Base-by-base conservation (phyloP, 371 early-diverging fungal species). In the Mortierella sp. region DNA sequence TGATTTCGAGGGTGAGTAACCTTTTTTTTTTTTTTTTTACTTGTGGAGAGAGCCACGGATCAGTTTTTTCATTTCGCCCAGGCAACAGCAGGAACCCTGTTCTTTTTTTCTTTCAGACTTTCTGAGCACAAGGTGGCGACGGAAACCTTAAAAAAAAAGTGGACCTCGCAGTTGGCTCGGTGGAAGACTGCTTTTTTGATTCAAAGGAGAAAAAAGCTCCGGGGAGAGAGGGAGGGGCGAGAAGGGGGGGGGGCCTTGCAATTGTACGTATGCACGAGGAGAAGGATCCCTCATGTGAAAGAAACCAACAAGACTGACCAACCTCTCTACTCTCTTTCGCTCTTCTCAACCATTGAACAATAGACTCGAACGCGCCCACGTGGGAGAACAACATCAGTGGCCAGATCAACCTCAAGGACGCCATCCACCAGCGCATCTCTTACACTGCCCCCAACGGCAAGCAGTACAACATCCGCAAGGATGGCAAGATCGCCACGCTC, bases 361-460 rank as follows among this genome's bases (percentile, higher is more conserved):
- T 74, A 90, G 96, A 96, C 83, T 97, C 97, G 50, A 95, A 89
- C 76, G 87, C 95, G 5, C 97, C 97, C n/a, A 96, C 97, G 23
- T 96, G 96, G 95, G 88, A 89, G 62, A 95, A 94, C 85, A 72
- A 87, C 70, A 62, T 96, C 52, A 86, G 86, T 63, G 98, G 98
- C 23, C 97, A 96, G 85, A 84, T 92, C 81, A 97, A 97, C 83
- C 70, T 97, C 84, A 90, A 94, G 61, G 97, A 97, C 81, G 98
- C 98, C 60, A 85, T 93, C 56, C 87, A 86, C 69, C 90, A 94
- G 62, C 89, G 88, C 45, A 96, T 97, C 80, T 68, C 87, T 15
- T 96, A 89, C 81, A 85, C 89, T 29, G 92, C 90, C 45, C 88
- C 92, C 44, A 93, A 94, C 82, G 96, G 97, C 83, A 97, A 97